Conservation (phyloP, 202 grass and related monocot genomes). For the Digitaria exilis region DNA sequence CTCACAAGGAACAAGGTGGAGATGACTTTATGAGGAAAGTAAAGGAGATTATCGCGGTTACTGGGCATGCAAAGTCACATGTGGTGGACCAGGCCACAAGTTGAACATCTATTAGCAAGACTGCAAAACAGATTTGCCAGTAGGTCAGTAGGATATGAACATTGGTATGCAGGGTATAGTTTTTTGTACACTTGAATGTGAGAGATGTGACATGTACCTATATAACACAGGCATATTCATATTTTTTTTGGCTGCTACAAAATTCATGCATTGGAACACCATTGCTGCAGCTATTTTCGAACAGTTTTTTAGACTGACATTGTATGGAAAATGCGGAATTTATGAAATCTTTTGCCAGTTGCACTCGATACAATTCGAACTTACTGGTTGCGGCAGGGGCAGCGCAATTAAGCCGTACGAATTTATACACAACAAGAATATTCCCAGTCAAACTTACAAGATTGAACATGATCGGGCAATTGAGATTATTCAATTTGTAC, state of each 20-base stretch:
- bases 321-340: not conserved
- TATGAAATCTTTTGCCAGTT: not conserved
- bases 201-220: not conserved
- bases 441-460: not conserved
- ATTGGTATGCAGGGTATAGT: not conserved
- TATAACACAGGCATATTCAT: not conserved
- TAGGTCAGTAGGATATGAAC: not conserved
- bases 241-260: not conserved
- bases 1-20: conserved; percentile 34
- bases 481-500: not conserved
- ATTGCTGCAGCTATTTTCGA: not conserved
- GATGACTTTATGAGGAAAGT: conserved; percentile 41
- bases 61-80: not conserved
- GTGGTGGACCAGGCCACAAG: not conserved
- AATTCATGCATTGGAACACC: conserved; percentile 14
- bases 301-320: not conserved
- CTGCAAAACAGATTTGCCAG: not conserved
- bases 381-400: not conserved
- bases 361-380: not conserved
- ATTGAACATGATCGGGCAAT: not conserved
- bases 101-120: not conserved
- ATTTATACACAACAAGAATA: not conserved
- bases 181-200: not conserved
- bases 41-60: not conserved
- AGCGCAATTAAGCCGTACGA: not conserved